Percentiles rank a stretch among this genome's conserved stretches.
phyloP scores from a whole-genome alignment of 306 rosid genomes.

The Begonia loranthoides region DNA sequence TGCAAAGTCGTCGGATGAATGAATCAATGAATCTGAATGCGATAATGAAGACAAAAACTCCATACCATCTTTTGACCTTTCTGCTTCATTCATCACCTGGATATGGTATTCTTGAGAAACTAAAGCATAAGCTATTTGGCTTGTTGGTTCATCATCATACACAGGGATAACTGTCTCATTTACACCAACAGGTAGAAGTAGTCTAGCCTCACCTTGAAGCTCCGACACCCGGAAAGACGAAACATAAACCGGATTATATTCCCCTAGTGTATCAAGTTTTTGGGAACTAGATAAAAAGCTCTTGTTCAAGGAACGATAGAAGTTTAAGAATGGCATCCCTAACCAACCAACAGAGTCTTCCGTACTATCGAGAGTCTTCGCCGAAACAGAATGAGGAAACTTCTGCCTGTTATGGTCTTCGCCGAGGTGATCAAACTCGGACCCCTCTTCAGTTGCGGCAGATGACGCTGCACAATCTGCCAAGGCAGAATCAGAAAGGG shows the following conservation, averaged over 20 bases:
- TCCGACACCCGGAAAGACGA: slow-evolving; percentile 60
- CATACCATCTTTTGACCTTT: slow-evolving; percentile 34
- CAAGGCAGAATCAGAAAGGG: slow-evolving; percentile 25
- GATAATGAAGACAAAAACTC: slow-evolving; percentile 24
- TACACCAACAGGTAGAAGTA: slow-evolving; percentile 59
- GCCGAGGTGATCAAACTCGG: slow-evolving; percentile 13
- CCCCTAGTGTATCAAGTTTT: slow-evolving; percentile 44
- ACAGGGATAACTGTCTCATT: slow-evolving; percentile 75
- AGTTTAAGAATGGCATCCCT: slow-evolving; percentile 57
- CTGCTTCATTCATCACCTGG: slow-evolving; percentile 48
- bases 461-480: slow-evolving; percentile 12
- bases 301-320: slow-evolving; percentile 53
- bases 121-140: slow-evolving; percentile 73
- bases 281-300: slow-evolving; percentile 35
- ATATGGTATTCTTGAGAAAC: slow-evolving; percentile 40
- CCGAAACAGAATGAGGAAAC: slow-evolving; percentile 18
- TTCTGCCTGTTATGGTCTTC: slow-evolving; percentile 37
- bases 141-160: slow-evolving; percentile 88
- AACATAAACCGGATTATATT: slow-evolving; percentile 48
- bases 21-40: slow-evolving; percentile 34
- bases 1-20: slow-evolving; percentile 39
- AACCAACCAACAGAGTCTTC: slow-evolving; percentile 63
- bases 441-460: not conserved
- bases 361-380: slow-evolving; percentile 33
- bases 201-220: slow-evolving; percentile 63